These are phyloP conservation scores for Ascochyta viciae-villosae DNA, from an alignment of 2,329 filamentous ascomycete genomes.

Conservation along the genomic window DNA sequence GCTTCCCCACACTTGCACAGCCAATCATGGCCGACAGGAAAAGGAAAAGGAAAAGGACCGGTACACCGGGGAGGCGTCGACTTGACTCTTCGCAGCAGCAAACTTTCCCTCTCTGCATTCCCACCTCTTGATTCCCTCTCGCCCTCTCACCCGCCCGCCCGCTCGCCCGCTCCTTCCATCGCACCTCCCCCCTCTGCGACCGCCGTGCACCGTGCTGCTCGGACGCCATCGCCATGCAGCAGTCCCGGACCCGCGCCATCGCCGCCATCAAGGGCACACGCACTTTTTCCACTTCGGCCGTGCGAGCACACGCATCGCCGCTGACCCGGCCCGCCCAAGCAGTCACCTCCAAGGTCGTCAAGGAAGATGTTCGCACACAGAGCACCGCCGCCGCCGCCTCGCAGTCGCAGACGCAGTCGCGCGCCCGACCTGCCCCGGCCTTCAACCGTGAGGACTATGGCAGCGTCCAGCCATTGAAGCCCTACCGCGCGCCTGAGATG, in stretches of 20 bases:
- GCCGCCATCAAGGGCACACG: conserved; percentile 49
- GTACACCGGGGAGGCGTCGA: not conserved
- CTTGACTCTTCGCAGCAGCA: conserved; percentile 12
- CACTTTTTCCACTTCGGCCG: conserved; percentile 53
- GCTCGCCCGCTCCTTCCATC: not conserved
- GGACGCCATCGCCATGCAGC: conserved; percentile 38
- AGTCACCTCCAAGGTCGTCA: conserved; percentile 38
- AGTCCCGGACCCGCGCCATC: conserved; percentile 47
- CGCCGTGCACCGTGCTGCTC: conserved; percentile 1
- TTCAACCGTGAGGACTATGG: conserved; percentile 58
- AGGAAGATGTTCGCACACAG: conserved; percentile 52
- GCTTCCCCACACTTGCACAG: conserved; percentile 2
- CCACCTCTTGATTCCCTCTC: too few species aligned
- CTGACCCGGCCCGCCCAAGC: conserved; percentile 49
- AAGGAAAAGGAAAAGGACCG: not conserved
- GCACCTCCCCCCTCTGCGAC: not conserved
- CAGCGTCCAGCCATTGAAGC: conserved; percentile 56
- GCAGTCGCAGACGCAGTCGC: conserved; percentile 27
- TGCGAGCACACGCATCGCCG: conserved; percentile 53
- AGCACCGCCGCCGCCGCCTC: conserved; percentile 51
- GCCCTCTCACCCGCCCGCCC: not conserved
- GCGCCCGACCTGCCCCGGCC: conserved; percentile 54
- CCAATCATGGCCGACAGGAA: not conserved
- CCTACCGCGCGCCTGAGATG: conserved; percentile 58
- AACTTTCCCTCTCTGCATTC: not conserved